Percentiles rank a stretch among this genome's conserved stretches.
phyloP scores from a whole-genome alignment of 2,329 filamentous ascomycete genomes.

The Rugonectria rugulosa region DNA sequence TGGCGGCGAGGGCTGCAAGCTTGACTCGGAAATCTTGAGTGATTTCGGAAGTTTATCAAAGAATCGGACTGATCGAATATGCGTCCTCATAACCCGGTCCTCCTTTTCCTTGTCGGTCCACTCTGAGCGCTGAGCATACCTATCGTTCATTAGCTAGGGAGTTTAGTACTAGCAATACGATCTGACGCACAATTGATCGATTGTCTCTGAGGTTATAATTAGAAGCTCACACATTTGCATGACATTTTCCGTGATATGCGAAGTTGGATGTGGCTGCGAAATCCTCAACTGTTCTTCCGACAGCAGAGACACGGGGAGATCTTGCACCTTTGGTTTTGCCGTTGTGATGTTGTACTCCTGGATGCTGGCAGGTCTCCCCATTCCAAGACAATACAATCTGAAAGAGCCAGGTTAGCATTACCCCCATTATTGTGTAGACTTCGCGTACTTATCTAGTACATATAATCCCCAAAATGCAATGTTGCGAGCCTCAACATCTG shows the following conservation, averaged over 20 bases:
- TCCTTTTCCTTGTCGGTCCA: constrained; percentile 10
- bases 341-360: constrained; percentile 18
- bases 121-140: constrained; percentile 8
- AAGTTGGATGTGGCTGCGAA: constrained; percentile 13
- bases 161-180: neutral
- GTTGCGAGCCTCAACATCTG: constrained; percentile 11
- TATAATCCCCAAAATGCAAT: constrained; percentile 12
- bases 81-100: constrained; percentile 11
- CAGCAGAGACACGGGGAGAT: neutral
- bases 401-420: no score
- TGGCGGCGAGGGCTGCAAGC: constrained; percentile 9
- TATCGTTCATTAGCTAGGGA: neutral
- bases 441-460: constrained; percentile 16
- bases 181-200: constrained; percentile 16
- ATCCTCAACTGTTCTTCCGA: constrained; percentile 1
- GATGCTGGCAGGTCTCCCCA: constrained; percentile 13
- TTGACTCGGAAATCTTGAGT: constrained; percentile 16
- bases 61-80: constrained; percentile 5
- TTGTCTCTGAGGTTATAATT: constrained; percentile 19
- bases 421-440: no score
- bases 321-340: constrained; percentile 1
- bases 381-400: constrained; percentile 13
- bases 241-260: constrained; percentile 19
- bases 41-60: constrained; percentile 10
- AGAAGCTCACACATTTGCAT: constrained; percentile 16